These are phyloP conservation scores for Claviceps sp. DNA, from an alignment of 2,329 filamentous ascomycete species.

Conservation along the genomic window DNA sequence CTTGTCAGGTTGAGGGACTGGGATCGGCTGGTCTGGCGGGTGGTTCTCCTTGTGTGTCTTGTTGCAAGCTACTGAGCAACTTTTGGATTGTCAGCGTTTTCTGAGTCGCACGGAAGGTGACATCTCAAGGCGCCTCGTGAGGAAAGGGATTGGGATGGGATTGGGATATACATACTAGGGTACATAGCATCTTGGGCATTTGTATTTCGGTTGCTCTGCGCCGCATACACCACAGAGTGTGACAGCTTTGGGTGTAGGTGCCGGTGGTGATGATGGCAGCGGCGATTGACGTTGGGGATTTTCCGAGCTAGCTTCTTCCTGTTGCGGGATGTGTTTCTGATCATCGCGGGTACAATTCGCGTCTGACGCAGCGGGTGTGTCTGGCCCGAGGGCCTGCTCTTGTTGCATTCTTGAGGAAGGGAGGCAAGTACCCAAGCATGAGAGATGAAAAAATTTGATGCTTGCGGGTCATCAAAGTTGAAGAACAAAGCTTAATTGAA, in stretches of 20 bases:
- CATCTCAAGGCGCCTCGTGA: background rate
- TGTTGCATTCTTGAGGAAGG: background rate
- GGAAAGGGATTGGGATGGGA: background rate
- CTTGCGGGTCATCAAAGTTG: background rate
- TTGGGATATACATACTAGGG: slow-evolving; percentile 36
- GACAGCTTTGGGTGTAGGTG: slow-evolving; percentile 2
- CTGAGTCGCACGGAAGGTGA: background rate
- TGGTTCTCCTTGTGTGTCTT: slow-evolving; percentile 37
- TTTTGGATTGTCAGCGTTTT: background rate
- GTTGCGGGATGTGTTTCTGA: background rate
- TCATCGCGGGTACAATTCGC: too few species aligned
- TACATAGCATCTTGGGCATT: slow-evolving; percentile 44
- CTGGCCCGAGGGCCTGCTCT: background rate
- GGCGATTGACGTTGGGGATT: background rate
- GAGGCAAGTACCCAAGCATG: background rate
- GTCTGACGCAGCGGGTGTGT: background rate
- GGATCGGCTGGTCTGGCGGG: slow-evolving; percentile 24
- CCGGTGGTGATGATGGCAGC: background rate
- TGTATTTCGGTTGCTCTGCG: slow-evolving; percentile 41
- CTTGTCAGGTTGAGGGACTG: slow-evolving; percentile 9
- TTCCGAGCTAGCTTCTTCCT: background rate
- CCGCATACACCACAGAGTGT: slow-evolving; percentile 39
- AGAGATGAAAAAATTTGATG: background rate
- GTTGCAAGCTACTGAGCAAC: slow-evolving; percentile 47
- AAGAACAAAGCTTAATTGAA: background rate